phyloP scores from a whole-genome alignment of 495 filamentous ascomycete species.

The Penicillium diatomitis region DNA sequence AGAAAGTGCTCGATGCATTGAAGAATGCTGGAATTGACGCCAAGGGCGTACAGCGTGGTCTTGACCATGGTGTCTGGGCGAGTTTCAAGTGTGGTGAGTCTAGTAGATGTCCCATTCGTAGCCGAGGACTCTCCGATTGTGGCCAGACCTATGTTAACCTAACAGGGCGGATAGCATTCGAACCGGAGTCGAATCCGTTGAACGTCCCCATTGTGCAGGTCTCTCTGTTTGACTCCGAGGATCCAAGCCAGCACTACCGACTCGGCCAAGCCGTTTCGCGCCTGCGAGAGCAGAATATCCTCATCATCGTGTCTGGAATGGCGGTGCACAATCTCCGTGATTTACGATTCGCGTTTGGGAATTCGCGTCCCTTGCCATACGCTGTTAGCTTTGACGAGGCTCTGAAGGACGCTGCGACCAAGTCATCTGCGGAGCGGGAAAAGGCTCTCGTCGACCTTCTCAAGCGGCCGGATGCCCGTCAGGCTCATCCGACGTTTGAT shows the following conservation, averaged over 20 bases:
- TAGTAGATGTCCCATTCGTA: not conserved
- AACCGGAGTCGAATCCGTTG: constrained; percentile 64
- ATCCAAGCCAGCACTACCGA: constrained; percentile 59
- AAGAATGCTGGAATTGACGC: constrained; percentile 52
- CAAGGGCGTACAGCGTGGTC: constrained; percentile 53
- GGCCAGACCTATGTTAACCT: not conserved
- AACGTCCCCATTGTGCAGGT: constrained; percentile 75
- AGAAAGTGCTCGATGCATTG: constrained; percentile 53
- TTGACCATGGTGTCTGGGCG: constrained; percentile 78
- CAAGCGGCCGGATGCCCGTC: constrained; percentile 55
- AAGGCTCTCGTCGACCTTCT: constrained; percentile 50
- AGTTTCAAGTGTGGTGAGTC: constrained; percentile 54
- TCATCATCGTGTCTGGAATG: constrained; percentile 78
- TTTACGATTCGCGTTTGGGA: constrained; percentile 36
- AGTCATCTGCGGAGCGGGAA: constrained; percentile 45
- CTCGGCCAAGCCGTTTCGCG: constrained; percentile 59
- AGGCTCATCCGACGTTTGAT: constrained; percentile 73
- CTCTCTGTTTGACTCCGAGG: constrained; percentile 60
- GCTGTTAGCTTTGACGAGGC: constrained; percentile 69
- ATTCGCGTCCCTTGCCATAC: constrained; percentile 51
- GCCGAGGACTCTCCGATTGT: too few species aligned
- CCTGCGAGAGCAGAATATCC: constrained; percentile 62
- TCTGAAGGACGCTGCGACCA: constrained; percentile 58
- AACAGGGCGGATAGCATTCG: constrained; percentile 43
- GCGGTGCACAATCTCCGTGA: constrained; percentile 80